A percentile compares a stretch with the other conserved stretches of the same genome.
phyloP scores from a whole-genome alignment of 1,139 yeast species.

The Ogataea hybrid region DNA sequence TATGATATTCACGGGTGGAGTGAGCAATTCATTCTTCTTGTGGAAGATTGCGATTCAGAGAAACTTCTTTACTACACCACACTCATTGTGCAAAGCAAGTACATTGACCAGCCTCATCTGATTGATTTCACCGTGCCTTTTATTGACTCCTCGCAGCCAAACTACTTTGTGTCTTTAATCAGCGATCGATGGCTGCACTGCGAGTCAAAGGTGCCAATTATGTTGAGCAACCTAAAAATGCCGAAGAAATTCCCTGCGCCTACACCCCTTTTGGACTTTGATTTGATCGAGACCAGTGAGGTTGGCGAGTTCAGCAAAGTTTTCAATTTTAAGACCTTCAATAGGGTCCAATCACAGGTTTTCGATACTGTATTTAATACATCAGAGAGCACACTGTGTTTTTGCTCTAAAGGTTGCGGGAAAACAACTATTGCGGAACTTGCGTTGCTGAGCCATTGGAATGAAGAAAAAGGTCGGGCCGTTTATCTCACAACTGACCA shows the following conservation, averaged over 20 bases:
- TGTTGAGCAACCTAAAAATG: constrained; percentile 50
- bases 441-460: constrained; percentile 73
- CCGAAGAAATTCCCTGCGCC: constrained; percentile 74
- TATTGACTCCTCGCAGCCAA: constrained; percentile 66
- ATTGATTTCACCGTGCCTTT: constrained; percentile 67
- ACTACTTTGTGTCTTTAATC: constrained; percentile 65
- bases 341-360: constrained; percentile 70
- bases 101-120: constrained; percentile 51
- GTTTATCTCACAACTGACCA: constrained; percentile 67
- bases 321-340: constrained; percentile 55
- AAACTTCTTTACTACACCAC: constrained; percentile 58
- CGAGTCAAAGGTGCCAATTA: constrained; percentile 59
- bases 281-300: constrained; percentile 47
- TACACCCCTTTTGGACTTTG: constrained; percentile 51
- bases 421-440: constrained; percentile 71
- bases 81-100: constrained; percentile 48
- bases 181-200: constrained; percentile 89
- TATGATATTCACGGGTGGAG: constrained; percentile 54
- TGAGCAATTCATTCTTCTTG: constrained; percentile 66
- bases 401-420: constrained; percentile 75
- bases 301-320: constrained; percentile 46
- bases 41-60: constrained; percentile 87
- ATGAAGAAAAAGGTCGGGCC: constrained; percentile 57
- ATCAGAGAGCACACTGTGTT: constrained; percentile 56
- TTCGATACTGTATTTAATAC: constrained; percentile 60